Conservation (phyloP, 1,139 yeast genomes). For the Lodderomyces margitis region DNA sequence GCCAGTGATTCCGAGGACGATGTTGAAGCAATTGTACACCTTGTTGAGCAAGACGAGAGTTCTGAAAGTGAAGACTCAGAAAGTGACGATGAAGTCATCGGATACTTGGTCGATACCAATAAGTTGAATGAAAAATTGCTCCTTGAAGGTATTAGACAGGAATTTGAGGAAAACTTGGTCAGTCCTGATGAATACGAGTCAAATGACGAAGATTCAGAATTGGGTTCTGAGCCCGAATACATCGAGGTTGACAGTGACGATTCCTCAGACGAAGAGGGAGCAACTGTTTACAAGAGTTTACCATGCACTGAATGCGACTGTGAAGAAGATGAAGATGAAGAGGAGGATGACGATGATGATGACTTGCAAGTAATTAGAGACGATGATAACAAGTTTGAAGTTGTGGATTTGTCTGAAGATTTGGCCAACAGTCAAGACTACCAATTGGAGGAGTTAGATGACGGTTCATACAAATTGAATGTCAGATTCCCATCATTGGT, state of each 20-base stretch:
- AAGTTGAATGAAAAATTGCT: conserved; percentile 34
- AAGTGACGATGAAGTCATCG: conserved; percentile 16
- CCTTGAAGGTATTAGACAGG: conserved; percentile 42
- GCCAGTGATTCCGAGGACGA: conserved; percentile 12
- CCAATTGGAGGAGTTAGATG: conserved; percentile 42
- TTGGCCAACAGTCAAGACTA: conserved; percentile 47
- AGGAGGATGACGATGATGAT: conserved; percentile 18
- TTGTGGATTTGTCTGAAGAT: conserved; percentile 45
- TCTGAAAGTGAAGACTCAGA: conserved; percentile 15
- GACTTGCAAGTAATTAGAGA: conserved; percentile 30
- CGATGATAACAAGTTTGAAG: conserved; percentile 36
- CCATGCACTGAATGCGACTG: conserved; percentile 36
- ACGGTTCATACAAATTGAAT: conserved; percentile 40
- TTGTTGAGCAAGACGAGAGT: conserved; percentile 4
- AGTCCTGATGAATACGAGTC: conserved; percentile 32
- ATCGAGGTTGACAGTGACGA: conserved; percentile 30
- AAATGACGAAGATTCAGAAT: conserved; percentile 28
- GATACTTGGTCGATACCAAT: conserved; percentile 18
- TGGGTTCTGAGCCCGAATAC: conserved; percentile 33
- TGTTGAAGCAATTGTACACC: conserved; percentile 1
- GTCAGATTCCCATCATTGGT: conserved; percentile 46
- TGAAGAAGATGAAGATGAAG: conserved; percentile 24
- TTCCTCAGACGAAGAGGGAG: conserved; percentile 39
- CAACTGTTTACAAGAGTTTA: conserved; percentile 44
- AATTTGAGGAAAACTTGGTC: conserved; percentile 33